Conservation (phyloP, 2,329 filamentous ascomycete species). For the Thelonectria rubi region DNA sequence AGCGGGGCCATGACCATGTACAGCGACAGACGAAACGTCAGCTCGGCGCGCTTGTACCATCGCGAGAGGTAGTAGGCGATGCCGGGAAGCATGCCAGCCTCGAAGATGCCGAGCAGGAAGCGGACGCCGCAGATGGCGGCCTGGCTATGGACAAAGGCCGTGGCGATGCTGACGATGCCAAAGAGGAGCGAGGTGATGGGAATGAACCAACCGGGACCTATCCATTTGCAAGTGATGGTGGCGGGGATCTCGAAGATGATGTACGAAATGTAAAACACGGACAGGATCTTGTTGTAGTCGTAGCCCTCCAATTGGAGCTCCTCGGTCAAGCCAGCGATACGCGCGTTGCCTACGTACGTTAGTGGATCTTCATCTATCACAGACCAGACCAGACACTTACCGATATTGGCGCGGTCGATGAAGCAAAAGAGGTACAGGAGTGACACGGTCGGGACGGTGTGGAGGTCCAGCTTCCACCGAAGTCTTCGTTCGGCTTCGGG, state of each 20-base stretch:
- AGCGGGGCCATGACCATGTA: conserved; percentile 74
- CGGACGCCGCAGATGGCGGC: conserved; percentile 62
- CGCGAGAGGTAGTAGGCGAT: conserved; percentile 72
- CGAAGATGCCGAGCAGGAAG: conserved; percentile 69
- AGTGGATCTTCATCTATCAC: not conserved
- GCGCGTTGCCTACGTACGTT: conserved; percentile 53
- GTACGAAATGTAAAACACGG: conserved; percentile 72
- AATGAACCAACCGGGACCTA: conserved; percentile 73
- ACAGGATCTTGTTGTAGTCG: conserved; percentile 70
- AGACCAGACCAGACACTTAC: conserved; percentile 49
- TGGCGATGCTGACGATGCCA: conserved; percentile 66
- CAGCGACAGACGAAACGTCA: conserved; percentile 69
- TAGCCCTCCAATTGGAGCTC: conserved; percentile 65
- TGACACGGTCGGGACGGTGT: conserved; percentile 71
- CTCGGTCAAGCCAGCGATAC: conserved; percentile 64
- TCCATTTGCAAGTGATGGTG: conserved; percentile 70
- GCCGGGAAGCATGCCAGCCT: conserved; percentile 72
- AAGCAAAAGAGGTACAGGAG: conserved; percentile 77
- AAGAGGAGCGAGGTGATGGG: conserved; percentile 65
- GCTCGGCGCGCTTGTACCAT: conserved; percentile 70
- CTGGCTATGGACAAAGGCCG: conserved; percentile 65
- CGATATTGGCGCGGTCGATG: conserved; percentile 79
- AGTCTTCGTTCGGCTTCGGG: conserved; percentile 63
- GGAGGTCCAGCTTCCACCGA: conserved; percentile 71
- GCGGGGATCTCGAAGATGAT: conserved; percentile 72